Conservation (phyloP, 179 eudicot species). For the Beta corolliflora region DNA sequence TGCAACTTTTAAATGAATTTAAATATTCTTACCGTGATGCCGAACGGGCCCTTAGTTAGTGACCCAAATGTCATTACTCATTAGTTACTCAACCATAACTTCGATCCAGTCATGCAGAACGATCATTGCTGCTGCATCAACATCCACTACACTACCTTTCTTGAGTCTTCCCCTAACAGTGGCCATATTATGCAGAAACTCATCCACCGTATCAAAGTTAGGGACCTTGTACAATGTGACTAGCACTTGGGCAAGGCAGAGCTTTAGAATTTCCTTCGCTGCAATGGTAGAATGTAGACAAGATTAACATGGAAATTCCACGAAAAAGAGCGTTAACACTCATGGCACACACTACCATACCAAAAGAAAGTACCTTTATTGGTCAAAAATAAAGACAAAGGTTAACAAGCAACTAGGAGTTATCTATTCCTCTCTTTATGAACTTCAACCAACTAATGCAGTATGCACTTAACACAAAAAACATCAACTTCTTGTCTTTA, state of each 20-base stretch:
- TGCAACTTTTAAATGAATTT: no score
- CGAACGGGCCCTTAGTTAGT: no score
- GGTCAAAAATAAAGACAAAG: no score
- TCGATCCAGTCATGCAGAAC: conserved; percentile 94
- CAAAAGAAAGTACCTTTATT: neutral
- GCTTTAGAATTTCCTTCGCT: conserved; percentile 91
- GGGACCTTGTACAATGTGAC: conserved; percentile 81
- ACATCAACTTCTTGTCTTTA: neutral
- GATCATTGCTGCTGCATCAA: conserved; percentile 85
- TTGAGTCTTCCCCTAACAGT: conserved; percentile 84
- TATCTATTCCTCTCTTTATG: neutral
- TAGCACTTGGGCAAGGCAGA: conserved; percentile 71
- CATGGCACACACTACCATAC: neutral
- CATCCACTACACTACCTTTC: conserved; percentile 85
- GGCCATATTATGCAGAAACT: conserved; percentile 85
- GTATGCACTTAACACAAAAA: neutral
- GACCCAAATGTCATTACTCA: neutral
- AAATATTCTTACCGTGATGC: no score
- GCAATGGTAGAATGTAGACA: conserved; percentile 11
- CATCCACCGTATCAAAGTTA: conserved; percentile 81
- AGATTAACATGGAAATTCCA: neutral
- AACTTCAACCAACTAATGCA: neutral
- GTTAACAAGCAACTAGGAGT: neutral
- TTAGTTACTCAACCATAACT: conserved; percentile 43
- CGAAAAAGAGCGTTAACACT: no score